A percentile compares a stretch with the other conserved stretches of the same genome.
Conservation (phyloP, 345 rosid genomes). For the Arabidopsis thaliana region TAIR10.1 NC_003074.8:7266501-7267000, state of each 20-base stretch:
- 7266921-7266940: conserved; percentile 93
- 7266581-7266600: conserved; percentile 99
- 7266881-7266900: conserved; percentile 91
- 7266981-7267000: not conserved
- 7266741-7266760: conserved; percentile 17
- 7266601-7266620: conserved; percentile 95
- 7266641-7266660: conserved; percentile 77
- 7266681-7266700: conserved; percentile 64
- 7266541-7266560: conserved; percentile 5
- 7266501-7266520: conserved; percentile 30
- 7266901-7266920: conserved; percentile 99
- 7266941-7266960: conserved; percentile 27
- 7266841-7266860: conserved; percentile 88
- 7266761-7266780: conserved; percentile 17
- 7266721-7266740: not conserved
- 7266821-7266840: conserved; percentile 90
- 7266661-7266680: conserved; percentile 88
- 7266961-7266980: conserved; percentile 24
- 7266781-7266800: not conserved
- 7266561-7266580: conserved; percentile 39
- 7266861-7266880: conserved; percentile 83
- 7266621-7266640: conserved; percentile 91
- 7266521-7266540: conserved; percentile 4
- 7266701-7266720: conserved; percentile 1
- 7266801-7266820: conserved; percentile 16